Base-by-base conservation (phyloP, 2,329 filamentous ascomycete genomes). In the Pezicula rhizophila region DNA sequence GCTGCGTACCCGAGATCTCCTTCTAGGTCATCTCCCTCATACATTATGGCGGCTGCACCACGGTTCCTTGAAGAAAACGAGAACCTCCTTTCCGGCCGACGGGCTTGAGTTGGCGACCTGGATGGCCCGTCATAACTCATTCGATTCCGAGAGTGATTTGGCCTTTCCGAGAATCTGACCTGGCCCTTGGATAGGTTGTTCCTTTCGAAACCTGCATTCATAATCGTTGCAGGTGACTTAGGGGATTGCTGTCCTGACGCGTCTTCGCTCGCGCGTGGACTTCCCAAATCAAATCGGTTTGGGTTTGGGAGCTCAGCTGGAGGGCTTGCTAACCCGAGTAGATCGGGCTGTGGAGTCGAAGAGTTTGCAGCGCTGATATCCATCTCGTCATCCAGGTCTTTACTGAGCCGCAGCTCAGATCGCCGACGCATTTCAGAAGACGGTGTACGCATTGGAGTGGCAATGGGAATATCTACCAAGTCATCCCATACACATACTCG, bases 401-500 rank as follows among this genome's bases (percentile, higher is more conserved):
- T 67, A 46, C 60, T 66, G 14, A 66, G 51, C 49, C 71, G 73
- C 46, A 66, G 68, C 44, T 77, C 77, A 57, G 75, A 73, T 46
- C 81, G 82, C 47, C 87, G 80, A 51, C 85, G 83, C 73, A 89
- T 85, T 62, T 97, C 92, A n/a, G 84, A 83, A 4, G 88, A 92
- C 7, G 91, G 87, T 8, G 81, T 80, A 44, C 88, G 84, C 76
- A 99, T 84, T 20, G 92, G 92, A 28, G 96, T 89, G 2, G 91
- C 93, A 43, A 97, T 85, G 2, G 93, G 93, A 14, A 99, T 87
- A 61, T 99, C 93, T 18, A 99, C 93, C 18, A 97, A 73, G 64
- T 99, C 93, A 63, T 99, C 93, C 93, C 93, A 99, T 11, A 99
- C 92, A 60, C 90, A 96, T 15, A 99, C 92, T 60, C 92, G 84